These are phyloP conservation scores for Epichloe brachyelytri DNA, from an alignment of 2,329 filamentous ascomycete genomes.

Conservation along the genomic window DNA sequence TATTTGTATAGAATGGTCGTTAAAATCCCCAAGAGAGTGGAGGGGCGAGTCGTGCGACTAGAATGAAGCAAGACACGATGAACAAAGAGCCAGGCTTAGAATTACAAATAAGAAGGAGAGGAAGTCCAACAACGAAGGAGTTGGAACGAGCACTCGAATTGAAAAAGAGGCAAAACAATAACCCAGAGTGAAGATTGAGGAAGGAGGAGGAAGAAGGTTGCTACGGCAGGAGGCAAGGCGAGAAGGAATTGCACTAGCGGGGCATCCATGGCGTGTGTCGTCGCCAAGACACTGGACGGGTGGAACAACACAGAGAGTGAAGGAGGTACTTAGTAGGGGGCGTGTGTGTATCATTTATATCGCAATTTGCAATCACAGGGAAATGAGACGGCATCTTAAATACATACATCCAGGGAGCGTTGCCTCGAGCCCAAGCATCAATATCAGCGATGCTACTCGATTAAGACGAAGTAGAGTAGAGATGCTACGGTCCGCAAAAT, in stretches of 20 bases:
- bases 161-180: conserved; percentile 13
- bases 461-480: no score
- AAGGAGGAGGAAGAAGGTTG: background rate
- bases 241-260: background rate
- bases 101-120: conserved; percentile 8
- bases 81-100: conserved; percentile 7
- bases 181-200: conserved; percentile 1
- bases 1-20: background rate
- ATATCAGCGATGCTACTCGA: no score
- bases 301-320: no score
- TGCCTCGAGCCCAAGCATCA: no score
- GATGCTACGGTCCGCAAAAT: no score
- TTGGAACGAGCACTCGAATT: conserved; percentile 12
- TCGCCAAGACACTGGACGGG: no score
- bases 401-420: no score
- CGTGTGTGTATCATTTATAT: no score
- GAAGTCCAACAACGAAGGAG: conserved; percentile 25
- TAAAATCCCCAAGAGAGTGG: conserved; percentile 9
- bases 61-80: conserved; percentile 1
- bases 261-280: background rate
- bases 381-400: no score
- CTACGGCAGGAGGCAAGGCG: background rate
- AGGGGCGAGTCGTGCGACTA: conserved; percentile 5
- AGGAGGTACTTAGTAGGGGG: no score
- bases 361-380: no score